phyloP scores from a whole-genome alignment of 2,329 filamentous ascomycete genomes.

The Colletotrichum sp. region DNA sequence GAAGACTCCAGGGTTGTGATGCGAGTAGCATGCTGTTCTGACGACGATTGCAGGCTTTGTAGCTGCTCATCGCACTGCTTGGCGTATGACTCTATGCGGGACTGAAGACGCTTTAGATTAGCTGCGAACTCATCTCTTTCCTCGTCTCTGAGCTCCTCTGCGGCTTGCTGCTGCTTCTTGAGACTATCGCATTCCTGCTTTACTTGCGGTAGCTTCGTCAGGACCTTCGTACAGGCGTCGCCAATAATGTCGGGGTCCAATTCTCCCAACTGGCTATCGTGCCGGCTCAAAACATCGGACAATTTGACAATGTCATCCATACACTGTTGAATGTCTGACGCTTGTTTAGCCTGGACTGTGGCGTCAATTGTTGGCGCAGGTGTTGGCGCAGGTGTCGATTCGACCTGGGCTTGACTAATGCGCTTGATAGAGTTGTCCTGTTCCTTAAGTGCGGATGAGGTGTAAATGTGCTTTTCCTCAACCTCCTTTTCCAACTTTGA shows the following conservation, averaged over 20 bases:
- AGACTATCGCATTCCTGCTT: not conserved
- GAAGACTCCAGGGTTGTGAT: not conserved
- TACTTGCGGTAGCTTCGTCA: not conserved
- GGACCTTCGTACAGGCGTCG: not conserved
- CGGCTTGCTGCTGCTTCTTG: not conserved
- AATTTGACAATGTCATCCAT: not conserved
- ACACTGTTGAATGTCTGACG: not conserved
- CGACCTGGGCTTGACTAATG: not conserved
- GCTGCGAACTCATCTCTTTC: not conserved
- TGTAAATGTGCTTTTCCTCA: not conserved
- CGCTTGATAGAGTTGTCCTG: not conserved
- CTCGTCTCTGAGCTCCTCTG: not conserved
- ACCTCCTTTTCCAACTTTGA: not conserved
- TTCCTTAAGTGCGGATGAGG: not conserved
- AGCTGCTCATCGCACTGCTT: not conserved
- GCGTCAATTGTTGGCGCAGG: not conserved
- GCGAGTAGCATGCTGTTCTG: not conserved
- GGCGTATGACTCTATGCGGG: not conserved
- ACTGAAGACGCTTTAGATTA: not conserved
- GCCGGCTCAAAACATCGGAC: not conserved
- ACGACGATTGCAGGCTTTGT: not conserved
- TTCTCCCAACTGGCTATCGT: conserved; percentile 6
- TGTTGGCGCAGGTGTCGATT: not conserved
- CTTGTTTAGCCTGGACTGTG: not conserved
- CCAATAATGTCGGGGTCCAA: conserved; percentile 5